A percentile compares a stretch with the other conserved stretches of the same genome.
These are phyloP conservation scores for Tulasnella sp. DNA, from an alignment of 768 basidiomycete species.

Conservation along the genomic window DNA sequence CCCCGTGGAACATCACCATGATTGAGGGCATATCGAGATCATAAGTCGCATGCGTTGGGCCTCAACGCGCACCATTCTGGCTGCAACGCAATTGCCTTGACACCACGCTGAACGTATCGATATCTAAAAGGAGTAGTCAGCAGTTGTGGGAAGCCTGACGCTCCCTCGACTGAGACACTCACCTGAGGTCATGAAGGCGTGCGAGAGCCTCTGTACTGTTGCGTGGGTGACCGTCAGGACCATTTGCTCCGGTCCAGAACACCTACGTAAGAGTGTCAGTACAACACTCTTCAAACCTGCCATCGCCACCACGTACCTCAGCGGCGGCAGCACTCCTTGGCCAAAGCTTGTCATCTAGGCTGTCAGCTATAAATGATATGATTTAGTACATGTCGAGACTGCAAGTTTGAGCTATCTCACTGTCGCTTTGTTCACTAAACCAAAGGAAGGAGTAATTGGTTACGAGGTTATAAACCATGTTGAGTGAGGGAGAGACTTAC, in stretches of 20 bases:
- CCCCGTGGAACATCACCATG: neutral
- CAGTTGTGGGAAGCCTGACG: neutral
- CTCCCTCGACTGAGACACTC: neutral
- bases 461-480: neutral
- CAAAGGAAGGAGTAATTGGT: conserved; percentile 36
- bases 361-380: conserved; percentile 31
- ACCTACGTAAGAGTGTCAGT: conserved; percentile 23
- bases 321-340: conserved; percentile 60
- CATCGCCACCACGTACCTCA: conserved; percentile 29
- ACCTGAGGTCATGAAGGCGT: conserved; percentile 49
- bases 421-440: conserved; percentile 63
- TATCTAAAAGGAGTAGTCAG: conserved; percentile 24
- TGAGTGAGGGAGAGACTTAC: neutral
- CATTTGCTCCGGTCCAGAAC: conserved; percentile 52
- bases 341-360: conserved; percentile 60
- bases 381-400: neutral
- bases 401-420: neutral
- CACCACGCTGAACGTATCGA: conserved; percentile 49
- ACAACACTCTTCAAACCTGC: neutral
- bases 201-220: conserved; percentile 41
- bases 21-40: neutral
- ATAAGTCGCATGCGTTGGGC: conserved; percentile 44
- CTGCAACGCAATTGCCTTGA: conserved; percentile 50
- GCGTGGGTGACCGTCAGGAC: conserved; percentile 28
- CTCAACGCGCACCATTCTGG: conserved; percentile 63